Percentiles rank a stretch among this genome's conserved stretches.
These are phyloP conservation scores for Phytophthora cactorum DNA, from an alignment of 352 stramenopile genomes.

Conservation along the genomic window DNA sequence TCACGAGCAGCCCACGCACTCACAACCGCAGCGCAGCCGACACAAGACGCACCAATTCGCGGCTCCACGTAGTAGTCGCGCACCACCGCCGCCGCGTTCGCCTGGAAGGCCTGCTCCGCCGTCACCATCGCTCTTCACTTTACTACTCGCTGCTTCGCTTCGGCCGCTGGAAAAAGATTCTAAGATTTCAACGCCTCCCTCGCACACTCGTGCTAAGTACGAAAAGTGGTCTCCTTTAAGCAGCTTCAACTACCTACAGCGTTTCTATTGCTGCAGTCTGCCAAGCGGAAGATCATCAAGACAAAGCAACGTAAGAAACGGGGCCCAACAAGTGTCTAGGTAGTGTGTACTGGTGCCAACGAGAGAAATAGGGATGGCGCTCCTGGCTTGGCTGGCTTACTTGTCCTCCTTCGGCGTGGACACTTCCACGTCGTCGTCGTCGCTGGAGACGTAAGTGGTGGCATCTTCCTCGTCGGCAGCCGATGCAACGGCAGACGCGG, in stretches of 20 bases:
- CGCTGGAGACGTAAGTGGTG: conserved; percentile 3
- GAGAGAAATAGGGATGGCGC: conserved; percentile 2
- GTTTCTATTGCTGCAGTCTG: too few relatives aligned
- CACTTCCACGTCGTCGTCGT: conserved; percentile 14
- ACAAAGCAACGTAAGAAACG: background rate
- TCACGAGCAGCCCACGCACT: background rate
- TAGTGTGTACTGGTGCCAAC: conserved; percentile 33
- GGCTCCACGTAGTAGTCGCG: conserved; percentile 89
- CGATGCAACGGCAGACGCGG: conserved; percentile 31
- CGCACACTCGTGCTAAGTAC: conserved; percentile 19
- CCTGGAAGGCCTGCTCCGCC: conserved; percentile 72
- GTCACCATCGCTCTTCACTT: conserved; percentile 58
- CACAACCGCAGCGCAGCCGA: background rate
- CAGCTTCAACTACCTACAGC: conserved; percentile 21
- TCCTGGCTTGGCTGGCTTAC: conserved; percentile 20
- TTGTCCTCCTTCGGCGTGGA: conserved; percentile 27
- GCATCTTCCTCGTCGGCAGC: conserved; percentile 30
- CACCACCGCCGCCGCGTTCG: conserved; percentile 81
- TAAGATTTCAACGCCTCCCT: conserved; percentile 28
- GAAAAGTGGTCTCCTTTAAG: conserved; percentile 1
- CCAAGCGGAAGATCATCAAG: background rate
- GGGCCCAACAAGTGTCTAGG: conserved; percentile 20
- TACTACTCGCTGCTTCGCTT: conserved; percentile 23
- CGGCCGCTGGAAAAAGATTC: conserved; percentile 25
- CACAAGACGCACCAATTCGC: conserved; percentile 63